Evolutionary conservation across 768 basidiomycete genomes (phyloP), one percentile per base, ranked within the genome.

Genomic region (Sarcomyxa edulis): DNA sequence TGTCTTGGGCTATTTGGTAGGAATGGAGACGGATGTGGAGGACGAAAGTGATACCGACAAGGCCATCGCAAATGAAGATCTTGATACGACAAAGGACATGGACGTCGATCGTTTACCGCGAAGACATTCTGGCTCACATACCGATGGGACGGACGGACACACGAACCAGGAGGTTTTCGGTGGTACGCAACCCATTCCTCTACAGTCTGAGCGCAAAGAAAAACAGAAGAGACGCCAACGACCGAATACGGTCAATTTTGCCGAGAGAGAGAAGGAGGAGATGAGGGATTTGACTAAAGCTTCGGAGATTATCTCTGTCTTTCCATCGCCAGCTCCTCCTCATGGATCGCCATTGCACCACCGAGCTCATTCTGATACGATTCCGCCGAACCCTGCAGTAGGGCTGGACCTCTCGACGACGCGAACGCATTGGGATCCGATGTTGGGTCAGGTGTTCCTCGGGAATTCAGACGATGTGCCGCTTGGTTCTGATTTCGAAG

Each of bases 381-480:
- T 18, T 23, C 33, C 9, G 20, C 6, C 33, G 33, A 21, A 6
- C 6, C 12, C 33, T 11, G 28, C 38, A 14, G 32, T 36, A 20
- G 36, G 37, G 16, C 42, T 53, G 27, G 59, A 63, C 26, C 46
- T 49, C 23, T 56, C 61, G 10, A 50, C 52, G 24, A 66, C 71
- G 1, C 52, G 64, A 12, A 61, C 64, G 7, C 59, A 63, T 32
- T 83, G 72, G 69, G 69, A 79, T 45, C 71, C 83, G 1, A 54
- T 54, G 3, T 61, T 72, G 0, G 84, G 84, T 10, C 84, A 86
- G 55, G 72, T 84, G 28, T 86, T 82, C 61, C 64, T 94, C 6
- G 91, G 91, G 10, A 94, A 94, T 56, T 74, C 81, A 37, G 78
- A 74, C 35, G 91, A 93, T 50, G 87, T 92, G 2, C 91, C 84